Evolutionary conservation across 164 flowering plant genomes (phyloP).

Genomic region (Vitis vinifera): DNA sequence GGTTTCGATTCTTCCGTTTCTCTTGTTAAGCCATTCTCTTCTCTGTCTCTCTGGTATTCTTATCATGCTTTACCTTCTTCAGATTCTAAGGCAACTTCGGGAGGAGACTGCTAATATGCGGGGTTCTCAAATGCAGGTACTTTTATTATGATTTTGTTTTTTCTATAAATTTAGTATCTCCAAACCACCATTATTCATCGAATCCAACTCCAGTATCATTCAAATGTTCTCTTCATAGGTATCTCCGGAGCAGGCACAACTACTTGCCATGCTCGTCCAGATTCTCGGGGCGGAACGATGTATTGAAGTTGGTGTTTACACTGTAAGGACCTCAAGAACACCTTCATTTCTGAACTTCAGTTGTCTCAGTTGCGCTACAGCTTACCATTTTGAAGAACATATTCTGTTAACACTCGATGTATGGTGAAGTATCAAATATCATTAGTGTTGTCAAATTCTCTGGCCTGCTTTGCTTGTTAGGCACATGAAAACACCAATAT

Average conservation of each 20-base stretch:
- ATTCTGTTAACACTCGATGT: too few relatives aligned
- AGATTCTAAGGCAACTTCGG: conserved; percentile 61
- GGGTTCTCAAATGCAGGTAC: conserved; percentile 72
- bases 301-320: conserved; percentile 87
- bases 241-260: conserved; percentile 91
- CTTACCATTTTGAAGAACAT: background rate
- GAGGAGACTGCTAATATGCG: conserved; percentile 81
- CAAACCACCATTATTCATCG: too few relatives aligned
- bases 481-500: too few relatives aligned
- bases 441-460: too few relatives aligned
- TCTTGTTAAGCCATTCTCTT: background rate
- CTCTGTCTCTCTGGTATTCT: background rate
- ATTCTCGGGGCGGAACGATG: conserved; percentile 77
- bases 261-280: conserved; percentile 88
- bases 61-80: background rate
- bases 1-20: background rate
- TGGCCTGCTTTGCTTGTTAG: too few relatives aligned
- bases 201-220: too few relatives aligned
- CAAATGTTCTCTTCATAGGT: conserved; percentile 42
- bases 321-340: conserved; percentile 37
- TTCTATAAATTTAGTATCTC: background rate
- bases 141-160: background rate
- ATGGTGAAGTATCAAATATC: too few relatives aligned
- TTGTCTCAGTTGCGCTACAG: background rate
- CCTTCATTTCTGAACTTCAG: too few relatives aligned